Evolutionary conservation across 2,329 filamentous ascomycete genomes (phyloP).

Genomic region (Epicoccum sorghinum): DNA sequence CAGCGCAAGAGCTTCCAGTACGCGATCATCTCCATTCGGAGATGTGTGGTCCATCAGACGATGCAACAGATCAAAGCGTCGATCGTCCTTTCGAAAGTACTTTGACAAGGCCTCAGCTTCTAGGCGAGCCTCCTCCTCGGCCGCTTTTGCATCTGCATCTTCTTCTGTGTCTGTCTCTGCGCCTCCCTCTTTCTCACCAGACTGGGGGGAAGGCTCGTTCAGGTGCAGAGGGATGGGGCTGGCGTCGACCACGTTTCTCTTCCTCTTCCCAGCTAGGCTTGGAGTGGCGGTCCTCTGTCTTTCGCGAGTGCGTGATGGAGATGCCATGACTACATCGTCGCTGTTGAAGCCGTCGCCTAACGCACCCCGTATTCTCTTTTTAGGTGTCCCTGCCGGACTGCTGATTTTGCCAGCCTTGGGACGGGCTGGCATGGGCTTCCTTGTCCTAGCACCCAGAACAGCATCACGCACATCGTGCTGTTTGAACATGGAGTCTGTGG

Average conservation of each 20-base stretch:
- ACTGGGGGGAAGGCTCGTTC: slow-evolving; percentile 45
- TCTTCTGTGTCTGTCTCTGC: neutral
- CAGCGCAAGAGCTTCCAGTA: slow-evolving; percentile 70
- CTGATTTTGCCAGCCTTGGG: slow-evolving; percentile 23
- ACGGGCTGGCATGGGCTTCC: slow-evolving; percentile 29
- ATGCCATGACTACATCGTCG: slow-evolving; percentile 62
- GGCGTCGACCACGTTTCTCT: slow-evolving; percentile 64
- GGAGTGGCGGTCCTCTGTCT: slow-evolving; percentile 63
- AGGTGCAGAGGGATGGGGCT: slow-evolving; percentile 69
- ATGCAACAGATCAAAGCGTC: slow-evolving; percentile 58
- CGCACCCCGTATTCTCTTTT: slow-evolving; percentile 60
- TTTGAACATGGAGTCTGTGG: slow-evolving; percentile 74
- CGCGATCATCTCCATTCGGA: slow-evolving; percentile 62
- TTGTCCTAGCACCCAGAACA: slow-evolving; percentile 52
- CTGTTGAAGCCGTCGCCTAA: slow-evolving; percentile 81
- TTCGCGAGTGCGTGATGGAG: slow-evolving; percentile 58
- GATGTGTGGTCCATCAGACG: slow-evolving; percentile 68
- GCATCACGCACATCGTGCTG: slow-evolving; percentile 72
- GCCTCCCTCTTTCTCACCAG: slow-evolving; percentile 41
- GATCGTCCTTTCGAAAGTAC: slow-evolving; percentile 46
- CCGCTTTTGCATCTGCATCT: neutral
- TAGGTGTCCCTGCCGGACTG: slow-evolving; percentile 63
- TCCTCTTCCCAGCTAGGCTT: slow-evolving; percentile 70
- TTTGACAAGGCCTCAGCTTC: slow-evolving; percentile 42
- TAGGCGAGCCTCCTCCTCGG: slow-evolving; percentile 14